Percentiles rank a stretch among this genome's conserved stretches.
phyloP scores from a whole-genome alignment of 2,329 filamentous ascomycete genomes.

The Gnomoniopsis smithogilvyi region DNA sequence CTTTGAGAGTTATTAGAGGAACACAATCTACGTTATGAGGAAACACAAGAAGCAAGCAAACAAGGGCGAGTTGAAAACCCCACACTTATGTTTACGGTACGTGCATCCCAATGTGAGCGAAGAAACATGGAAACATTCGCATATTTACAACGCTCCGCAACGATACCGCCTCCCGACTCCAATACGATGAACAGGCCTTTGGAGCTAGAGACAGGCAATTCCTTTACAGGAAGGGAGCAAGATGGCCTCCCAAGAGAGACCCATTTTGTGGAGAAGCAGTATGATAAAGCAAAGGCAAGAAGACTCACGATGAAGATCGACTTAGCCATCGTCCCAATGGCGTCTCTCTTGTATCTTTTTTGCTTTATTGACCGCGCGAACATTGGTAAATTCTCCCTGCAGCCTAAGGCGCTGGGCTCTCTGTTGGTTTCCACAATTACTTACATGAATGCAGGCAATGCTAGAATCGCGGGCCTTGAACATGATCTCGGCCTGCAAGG shows the following conservation, averaged over 20 bases:
- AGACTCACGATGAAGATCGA: constrained; percentile 52
- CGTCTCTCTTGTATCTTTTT: constrained; percentile 63
- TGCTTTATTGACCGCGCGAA: constrained; percentile 70
- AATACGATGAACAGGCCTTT: too few species aligned
- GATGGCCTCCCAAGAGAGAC: background rate
- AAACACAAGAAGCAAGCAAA: too few species aligned
- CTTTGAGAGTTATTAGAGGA: too few species aligned
- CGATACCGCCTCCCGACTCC: too few species aligned
- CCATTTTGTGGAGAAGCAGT: background rate
- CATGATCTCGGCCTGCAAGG: constrained; percentile 48
- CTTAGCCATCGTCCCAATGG: constrained; percentile 58
- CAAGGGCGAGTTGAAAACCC: too few species aligned
- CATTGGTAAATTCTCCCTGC: constrained; percentile 47
- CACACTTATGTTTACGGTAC: too few species aligned
- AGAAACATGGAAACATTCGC: too few species aligned
- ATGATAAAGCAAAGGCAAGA: background rate
- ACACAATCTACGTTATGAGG: too few species aligned
- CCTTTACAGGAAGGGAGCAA: background rate
- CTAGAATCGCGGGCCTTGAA: constrained; percentile 53
- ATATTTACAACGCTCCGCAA: too few species aligned
- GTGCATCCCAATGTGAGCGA: too few species aligned
- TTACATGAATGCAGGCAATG: constrained; percentile 42
- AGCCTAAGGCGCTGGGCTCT: background rate
- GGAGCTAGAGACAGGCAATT: too few species aligned
- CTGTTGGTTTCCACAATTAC: background rate